phyloP scores from a whole-genome alignment of 2,329 filamentous ascomycete genomes.

The Colletotrichum higginsianum region DNA sequence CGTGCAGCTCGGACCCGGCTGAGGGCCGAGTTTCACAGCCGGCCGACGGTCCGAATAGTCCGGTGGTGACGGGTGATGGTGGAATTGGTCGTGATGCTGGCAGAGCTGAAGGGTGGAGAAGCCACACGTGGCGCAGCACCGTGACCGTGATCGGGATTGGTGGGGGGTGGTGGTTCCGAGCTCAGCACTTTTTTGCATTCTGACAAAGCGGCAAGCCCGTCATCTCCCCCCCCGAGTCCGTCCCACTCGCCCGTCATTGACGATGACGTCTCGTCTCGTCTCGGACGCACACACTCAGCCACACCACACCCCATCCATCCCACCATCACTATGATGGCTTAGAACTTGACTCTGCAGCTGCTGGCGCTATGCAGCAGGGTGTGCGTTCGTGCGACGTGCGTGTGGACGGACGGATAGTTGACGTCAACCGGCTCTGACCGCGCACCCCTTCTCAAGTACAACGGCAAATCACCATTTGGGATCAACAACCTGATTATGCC shows the following conservation, averaged over 20 bases:
- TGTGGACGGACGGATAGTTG: background rate
- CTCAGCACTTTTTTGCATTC: background rate
- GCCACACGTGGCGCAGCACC: background rate
- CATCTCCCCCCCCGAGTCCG: no score
- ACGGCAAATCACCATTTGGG: no score
- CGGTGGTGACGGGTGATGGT: background rate
- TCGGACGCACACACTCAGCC: slow-evolving; percentile 21
- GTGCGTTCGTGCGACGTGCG: background rate
- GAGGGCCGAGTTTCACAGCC: background rate
- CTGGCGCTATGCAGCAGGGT: background rate
- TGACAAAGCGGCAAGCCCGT: background rate
- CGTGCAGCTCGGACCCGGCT: slow-evolving; percentile 20
- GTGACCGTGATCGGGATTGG: background rate
- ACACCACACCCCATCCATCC: slow-evolving; percentile 23
- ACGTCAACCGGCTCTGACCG: background rate
- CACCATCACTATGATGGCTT: background rate
- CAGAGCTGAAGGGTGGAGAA: background rate
- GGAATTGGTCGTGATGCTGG: background rate
- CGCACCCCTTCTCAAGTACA: background rate
- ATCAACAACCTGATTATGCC: background rate
- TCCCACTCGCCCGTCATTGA: background rate
- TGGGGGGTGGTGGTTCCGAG: no score
- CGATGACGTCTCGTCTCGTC: slow-evolving; percentile 33
- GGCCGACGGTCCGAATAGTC: background rate
- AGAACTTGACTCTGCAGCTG: background rate